Base-by-base conservation (phyloP, 1,284 basidiomycete species). In the Vanrija humicola region DNA sequence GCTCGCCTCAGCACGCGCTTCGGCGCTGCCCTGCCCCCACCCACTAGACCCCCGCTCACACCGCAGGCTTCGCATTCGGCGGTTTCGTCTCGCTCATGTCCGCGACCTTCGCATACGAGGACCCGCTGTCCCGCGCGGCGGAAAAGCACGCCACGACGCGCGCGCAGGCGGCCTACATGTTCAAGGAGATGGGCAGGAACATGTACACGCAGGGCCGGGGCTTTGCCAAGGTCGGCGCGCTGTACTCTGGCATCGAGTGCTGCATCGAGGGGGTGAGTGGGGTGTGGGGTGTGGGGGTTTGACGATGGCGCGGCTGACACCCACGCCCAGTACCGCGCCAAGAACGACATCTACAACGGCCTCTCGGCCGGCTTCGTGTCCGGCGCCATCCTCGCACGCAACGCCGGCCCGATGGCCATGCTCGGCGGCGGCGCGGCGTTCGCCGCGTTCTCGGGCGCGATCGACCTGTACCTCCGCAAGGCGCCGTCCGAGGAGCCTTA, bases 1-100 rank as follows among this genome's bases (percentile, higher is more conserved):
- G n/a, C n/a, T n/a, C n/a, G n/a, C n/a, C n/a, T n/a, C n/a, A n/a
- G n/a, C n/a, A n/a, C n/a, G n/a, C n/a, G n/a, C n/a, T n/a, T n/a
- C n/a, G n/a, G n/a, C n/a, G n/a, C n/a, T n/a, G n/a, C n/a, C n/a
- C n/a, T n/a, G n/a, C n/a, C n/a, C n/a, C n/a, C n/a, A n/a, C n/a
- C n/a, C n/a, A n/a, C n/a, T n/a, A n/a, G n/a, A n/a, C n/a, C 26
- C 26, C 8, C 26, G 38, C 50, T 59, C 14, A 59, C 57, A 10
- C 3, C 5, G 54, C 74, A 89, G 95, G 92, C 56, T 86, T 98
- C 69, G 93, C 83, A 12, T 82, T 98, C 47, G 96, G 95, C 61
- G 94, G 87, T 28, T 94, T 98, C 80, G 92, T 98, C 79, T 90
- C 91, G 1, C 82, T 98, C 59, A 95, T 98, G 92, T 91, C 89